These are phyloP conservation scores for Coniochaeta pulveracea DNA, from an alignment of 2,329 filamentous ascomycete genomes.

Conservation along the genomic window DNA sequence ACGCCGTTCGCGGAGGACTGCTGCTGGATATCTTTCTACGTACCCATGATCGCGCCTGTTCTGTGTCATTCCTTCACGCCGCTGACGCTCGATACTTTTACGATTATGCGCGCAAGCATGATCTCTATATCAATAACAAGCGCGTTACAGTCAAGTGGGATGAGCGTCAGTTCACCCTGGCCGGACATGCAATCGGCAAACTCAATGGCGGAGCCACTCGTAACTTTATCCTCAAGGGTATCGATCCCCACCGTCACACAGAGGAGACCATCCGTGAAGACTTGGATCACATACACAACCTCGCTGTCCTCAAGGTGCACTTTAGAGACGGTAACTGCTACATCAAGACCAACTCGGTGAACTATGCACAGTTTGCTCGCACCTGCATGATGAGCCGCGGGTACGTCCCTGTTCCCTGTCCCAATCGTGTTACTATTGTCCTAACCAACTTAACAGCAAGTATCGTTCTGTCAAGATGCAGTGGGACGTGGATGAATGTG, in stretches of 20 bases:
- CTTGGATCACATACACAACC: conserved; percentile 72
- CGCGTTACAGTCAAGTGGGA: conserved; percentile 54
- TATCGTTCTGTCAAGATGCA: conserved; percentile 64
- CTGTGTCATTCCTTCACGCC: conserved; percentile 59
- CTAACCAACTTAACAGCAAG: conserved; percentile 37
- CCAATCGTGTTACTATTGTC: not conserved
- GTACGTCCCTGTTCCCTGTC: conserved; percentile 21
- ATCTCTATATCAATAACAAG: conserved; percentile 58
- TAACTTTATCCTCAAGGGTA: conserved; percentile 58
- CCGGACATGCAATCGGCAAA: conserved; percentile 51
- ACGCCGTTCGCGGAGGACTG: conserved; percentile 56
- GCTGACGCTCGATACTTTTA: conserved; percentile 54
- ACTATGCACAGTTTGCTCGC: conserved; percentile 62
- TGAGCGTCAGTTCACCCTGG: conserved; percentile 57
- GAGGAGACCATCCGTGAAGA: conserved; percentile 57
- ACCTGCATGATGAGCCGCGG: conserved; percentile 63
- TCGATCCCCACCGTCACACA: conserved; percentile 41
- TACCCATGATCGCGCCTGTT: conserved; percentile 44
- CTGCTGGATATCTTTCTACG: conserved; percentile 59
- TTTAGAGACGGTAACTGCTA: conserved; percentile 49
- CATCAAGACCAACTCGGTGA: conserved; percentile 67
- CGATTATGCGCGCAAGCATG: conserved; percentile 49
- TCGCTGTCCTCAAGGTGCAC: conserved; percentile 55
- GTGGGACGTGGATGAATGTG: conserved; percentile 64
- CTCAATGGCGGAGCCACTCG: conserved; percentile 57